Conservation (phyloP, 345 rosid species). For the Tarenaya hassleriana region DNA sequence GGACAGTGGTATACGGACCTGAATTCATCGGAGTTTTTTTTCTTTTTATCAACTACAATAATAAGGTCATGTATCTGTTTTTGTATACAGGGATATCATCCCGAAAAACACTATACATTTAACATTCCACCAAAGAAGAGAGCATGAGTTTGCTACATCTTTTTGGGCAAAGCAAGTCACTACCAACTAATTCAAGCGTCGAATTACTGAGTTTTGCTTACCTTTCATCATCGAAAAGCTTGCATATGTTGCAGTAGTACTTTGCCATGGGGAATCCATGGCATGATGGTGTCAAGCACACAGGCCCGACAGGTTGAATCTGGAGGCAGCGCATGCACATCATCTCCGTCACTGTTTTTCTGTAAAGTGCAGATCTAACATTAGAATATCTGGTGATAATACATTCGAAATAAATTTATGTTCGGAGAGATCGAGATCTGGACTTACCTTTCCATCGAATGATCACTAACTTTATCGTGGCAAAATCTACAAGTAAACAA, state of each 20-base stretch:
- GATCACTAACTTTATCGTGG: slow-evolving; percentile 87
- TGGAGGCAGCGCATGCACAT: slow-evolving; percentile 80
- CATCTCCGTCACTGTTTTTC: slow-evolving; percentile 81
- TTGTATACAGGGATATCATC: neutral
- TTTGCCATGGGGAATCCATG: slow-evolving; percentile 68
- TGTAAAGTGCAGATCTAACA: slow-evolving; percentile 17
- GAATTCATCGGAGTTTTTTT: slow-evolving; percentile 22
- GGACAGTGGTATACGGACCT: slow-evolving; percentile 89
- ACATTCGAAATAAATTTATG: neutral
- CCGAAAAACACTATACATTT: neutral
- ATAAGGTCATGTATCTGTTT: neutral
- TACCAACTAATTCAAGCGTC: slow-evolving; percentile 2
- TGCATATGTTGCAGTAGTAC: slow-evolving; percentile 85
- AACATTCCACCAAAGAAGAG: neutral
- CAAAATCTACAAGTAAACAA: slow-evolving; percentile 75
- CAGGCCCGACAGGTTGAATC: slow-evolving; percentile 72
- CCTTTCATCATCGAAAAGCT: slow-evolving; percentile 94
- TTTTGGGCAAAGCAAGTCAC: neutral
- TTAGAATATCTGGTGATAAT: neutral
- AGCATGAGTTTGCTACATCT: neutral
- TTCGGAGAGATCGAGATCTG: neutral
- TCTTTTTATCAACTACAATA: too few species aligned
- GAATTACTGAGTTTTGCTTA: slow-evolving; percentile 17
- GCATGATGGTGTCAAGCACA: slow-evolving; percentile 63
- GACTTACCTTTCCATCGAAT: slow-evolving; percentile 76